phyloP scores from a whole-genome alignment of 768 basidiomycete genomes.

The Leccinum broughii region DNA sequence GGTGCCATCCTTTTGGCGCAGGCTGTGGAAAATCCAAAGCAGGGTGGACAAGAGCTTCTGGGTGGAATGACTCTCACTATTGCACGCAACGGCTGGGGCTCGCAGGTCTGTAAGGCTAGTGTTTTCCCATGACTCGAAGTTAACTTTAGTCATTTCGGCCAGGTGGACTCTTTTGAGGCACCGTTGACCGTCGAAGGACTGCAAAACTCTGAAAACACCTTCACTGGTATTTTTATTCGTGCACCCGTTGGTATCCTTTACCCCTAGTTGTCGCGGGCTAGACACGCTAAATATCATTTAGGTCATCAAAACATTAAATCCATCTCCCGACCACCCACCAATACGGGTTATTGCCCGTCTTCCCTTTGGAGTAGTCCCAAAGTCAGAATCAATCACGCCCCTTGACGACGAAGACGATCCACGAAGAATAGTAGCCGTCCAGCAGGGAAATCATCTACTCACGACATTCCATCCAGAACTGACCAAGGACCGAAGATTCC shows the following conservation, averaged over 20 bases:
- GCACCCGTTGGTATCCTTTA: slow-evolving; percentile 63
- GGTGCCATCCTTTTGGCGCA: slow-evolving; percentile 88
- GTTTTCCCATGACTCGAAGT: neutral
- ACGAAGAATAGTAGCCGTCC: slow-evolving; percentile 76
- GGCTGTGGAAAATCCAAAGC: slow-evolving; percentile 72
- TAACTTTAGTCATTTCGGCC: neutral
- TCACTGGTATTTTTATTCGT: slow-evolving; percentile 89
- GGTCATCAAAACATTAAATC: slow-evolving; percentile 61
- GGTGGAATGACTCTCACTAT: slow-evolving; percentile 79
- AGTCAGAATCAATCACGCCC: slow-evolving; percentile 34
- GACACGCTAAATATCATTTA: slow-evolving; percentile 27
- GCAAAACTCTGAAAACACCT: slow-evolving; percentile 57
- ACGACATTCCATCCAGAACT: slow-evolving; percentile 96
- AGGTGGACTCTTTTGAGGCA: slow-evolving; percentile 92
- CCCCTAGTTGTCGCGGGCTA: neutral
- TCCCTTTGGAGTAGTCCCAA: slow-evolving; percentile 50
- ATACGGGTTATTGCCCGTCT: slow-evolving; percentile 74
- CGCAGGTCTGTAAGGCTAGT: slow-evolving; percentile 56
- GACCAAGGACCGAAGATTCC: slow-evolving; percentile 82
- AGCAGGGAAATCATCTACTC: slow-evolving; percentile 80
- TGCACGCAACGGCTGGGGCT: slow-evolving; percentile 91
- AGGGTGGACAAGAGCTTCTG: slow-evolving; percentile 84
- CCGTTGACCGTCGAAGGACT: slow-evolving; percentile 66
- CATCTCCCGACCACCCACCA: slow-evolving; percentile 49
- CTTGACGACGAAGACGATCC: slow-evolving; percentile 51